These are phyloP conservation scores for Sporisorium reilianum DNA, from an alignment of 1,284 basidiomycete species.

Conservation along the genomic window DNA sequence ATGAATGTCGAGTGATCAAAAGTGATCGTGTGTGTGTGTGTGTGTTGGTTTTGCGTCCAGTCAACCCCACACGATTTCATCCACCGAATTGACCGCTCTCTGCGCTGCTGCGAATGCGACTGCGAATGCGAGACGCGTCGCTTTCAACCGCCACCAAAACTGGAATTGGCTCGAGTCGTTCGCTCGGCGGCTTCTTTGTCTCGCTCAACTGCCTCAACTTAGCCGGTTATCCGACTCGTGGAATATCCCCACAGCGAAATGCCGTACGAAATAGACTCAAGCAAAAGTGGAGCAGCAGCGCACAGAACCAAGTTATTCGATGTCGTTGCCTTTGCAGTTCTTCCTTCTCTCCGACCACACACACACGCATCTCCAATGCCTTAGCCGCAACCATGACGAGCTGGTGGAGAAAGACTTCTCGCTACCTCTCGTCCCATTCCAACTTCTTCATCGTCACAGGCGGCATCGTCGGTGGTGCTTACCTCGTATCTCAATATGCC, in stretches of 20 bases:
- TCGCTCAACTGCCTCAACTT: slow-evolving; percentile 9
- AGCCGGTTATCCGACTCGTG: slow-evolving; percentile 26
- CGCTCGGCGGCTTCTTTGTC: too few relatives aligned
- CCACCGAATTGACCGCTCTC: background rate
- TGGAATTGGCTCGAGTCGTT: too few relatives aligned
- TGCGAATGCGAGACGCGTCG: slow-evolving; percentile 19
- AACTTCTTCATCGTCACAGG: slow-evolving; percentile 68
- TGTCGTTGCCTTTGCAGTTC: too few relatives aligned
- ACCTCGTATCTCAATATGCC: slow-evolving; percentile 78
- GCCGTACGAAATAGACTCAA: slow-evolving; percentile 34
- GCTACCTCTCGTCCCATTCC: slow-evolving; percentile 50
- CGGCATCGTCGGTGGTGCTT: slow-evolving; percentile 76
- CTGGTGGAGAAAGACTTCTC: slow-evolving; percentile 47
- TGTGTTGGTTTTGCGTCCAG: background rate
- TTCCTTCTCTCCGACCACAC: slow-evolving; percentile 2
- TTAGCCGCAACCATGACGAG: slow-evolving; percentile 30
- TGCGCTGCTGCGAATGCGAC: background rate
- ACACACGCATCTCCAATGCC: background rate
- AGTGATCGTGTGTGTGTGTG: slow-evolving; percentile 3
- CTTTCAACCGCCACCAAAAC: too few relatives aligned
- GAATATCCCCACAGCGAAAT: background rate
- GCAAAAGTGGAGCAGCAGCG: slow-evolving; percentile 11
- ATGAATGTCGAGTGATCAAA: slow-evolving; percentile 1
- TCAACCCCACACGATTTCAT: slow-evolving; percentile 34
- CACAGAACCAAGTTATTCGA: background rate